Evolutionary conservation across 139 green algal species (phyloP).

Genomic region (Diplosphaera chodatii): DNA sequence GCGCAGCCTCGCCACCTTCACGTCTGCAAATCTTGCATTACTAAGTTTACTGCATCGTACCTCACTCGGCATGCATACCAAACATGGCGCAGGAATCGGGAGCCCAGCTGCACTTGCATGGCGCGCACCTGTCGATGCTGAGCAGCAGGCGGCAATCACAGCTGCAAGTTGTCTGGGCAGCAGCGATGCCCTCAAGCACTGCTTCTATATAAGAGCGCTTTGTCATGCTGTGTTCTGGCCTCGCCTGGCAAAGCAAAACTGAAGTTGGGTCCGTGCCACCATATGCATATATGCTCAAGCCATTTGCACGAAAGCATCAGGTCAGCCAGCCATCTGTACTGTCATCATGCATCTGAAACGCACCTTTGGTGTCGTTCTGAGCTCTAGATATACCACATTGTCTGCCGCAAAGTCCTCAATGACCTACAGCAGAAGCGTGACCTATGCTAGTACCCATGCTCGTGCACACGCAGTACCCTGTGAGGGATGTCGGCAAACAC

Average conservation of each 20-base stretch:
- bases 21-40: too few species aligned
- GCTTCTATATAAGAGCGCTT: slow-evolving; percentile 68
- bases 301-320: too few species aligned
- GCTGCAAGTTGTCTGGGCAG: not conserved
- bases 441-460: not conserved
- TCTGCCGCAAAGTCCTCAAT: slow-evolving; percentile 53
- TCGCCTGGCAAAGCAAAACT: too few species aligned
- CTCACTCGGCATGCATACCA: too few species aligned
- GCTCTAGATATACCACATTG: slow-evolving; percentile 66
- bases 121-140: slow-evolving; percentile 70
- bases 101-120: too few species aligned
- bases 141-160: slow-evolving; percentile 51
- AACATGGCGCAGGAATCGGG: too few species aligned
- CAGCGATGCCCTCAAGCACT: slow-evolving; percentile 46
- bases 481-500: too few species aligned
- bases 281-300: too few species aligned
- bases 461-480: slow-evolving; percentile 2
- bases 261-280: too few species aligned
- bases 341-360: too few species aligned
- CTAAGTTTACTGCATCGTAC: too few species aligned
- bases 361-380: slow-evolving; percentile 82
- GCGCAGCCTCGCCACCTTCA: slow-evolving; percentile 38
- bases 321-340: too few species aligned
- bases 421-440: slow-evolving; percentile 13
- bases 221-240: slow-evolving; percentile 62